Evolutionary conservation across 2,329 filamentous ascomycete genomes (phyloP).

Genomic region (Fusarium nodosum): DNA sequence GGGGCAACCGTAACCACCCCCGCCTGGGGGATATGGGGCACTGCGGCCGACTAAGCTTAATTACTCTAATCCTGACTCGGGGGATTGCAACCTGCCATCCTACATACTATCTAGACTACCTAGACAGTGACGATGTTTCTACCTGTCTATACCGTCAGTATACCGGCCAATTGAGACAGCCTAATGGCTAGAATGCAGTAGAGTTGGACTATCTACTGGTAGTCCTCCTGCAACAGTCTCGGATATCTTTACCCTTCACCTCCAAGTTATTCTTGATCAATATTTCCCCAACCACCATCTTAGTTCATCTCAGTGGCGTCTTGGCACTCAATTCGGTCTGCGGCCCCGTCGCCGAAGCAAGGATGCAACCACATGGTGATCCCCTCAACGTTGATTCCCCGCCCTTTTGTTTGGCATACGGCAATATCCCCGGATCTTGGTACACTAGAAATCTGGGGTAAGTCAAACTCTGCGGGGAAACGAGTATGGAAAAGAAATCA

Average conservation of each 20-base stretch:
- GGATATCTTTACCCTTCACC: not conserved
- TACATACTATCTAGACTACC: not conserved
- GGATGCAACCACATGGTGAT: constrained; percentile 29
- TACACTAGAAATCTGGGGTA: constrained; percentile 37
- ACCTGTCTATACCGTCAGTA: not conserved
- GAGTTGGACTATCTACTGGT: not conserved
- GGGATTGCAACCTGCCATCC: not conserved
- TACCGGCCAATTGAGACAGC: not conserved
- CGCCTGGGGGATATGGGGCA: constrained; percentile 35
- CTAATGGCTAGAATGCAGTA: not conserved
- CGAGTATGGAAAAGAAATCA: not conserved
- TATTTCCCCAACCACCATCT: constrained; percentile 7
- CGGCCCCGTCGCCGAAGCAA: constrained; percentile 37
- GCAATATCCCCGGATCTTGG: constrained; percentile 32
- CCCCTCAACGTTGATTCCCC: constrained; percentile 29
- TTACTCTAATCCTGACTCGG: constrained; percentile 37
- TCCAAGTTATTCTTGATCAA: not conserved
- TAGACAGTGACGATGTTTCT: not conserved
- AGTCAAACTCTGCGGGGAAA: constrained; percentile 30
- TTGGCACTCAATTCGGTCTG: constrained; percentile 33
- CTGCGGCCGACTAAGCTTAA: constrained; percentile 23
- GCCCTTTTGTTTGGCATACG: not conserved
- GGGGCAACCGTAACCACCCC: constrained; percentile 9
- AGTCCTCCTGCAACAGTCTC: not conserved
- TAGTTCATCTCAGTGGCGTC: constrained; percentile 4